These are phyloP conservation scores for Rhipidocladum racemiflorum DNA, from an alignment of 176 grass and related monocot species.

Conservation along the genomic window DNA sequence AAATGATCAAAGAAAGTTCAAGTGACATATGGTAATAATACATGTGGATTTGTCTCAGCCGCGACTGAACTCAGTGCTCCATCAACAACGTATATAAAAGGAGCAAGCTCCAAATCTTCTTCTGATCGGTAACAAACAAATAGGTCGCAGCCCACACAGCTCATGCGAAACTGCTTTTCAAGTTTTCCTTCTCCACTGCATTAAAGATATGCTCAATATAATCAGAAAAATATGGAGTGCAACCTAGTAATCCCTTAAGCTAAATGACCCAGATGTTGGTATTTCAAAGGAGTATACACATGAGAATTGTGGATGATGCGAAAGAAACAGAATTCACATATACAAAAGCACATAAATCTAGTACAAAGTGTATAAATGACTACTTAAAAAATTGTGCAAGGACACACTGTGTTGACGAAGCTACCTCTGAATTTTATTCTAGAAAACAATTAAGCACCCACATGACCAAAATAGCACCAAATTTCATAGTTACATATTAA, in stretches of 20 bases:
- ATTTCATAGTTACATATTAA: conserved; percentile 8
- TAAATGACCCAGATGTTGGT: conserved; percentile 24
- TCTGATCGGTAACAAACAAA: conserved; percentile 97
- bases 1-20: conserved; percentile 31
- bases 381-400: background rate
- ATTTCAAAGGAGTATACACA: background rate
- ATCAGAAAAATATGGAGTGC: conserved; percentile 16
- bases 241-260: background rate
- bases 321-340: background rate
- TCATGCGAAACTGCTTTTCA: conserved; percentile 96
- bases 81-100: conserved; percentile 90
- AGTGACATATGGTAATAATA: conserved; percentile 30
- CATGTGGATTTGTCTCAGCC: conserved; percentile 97
- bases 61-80: conserved; percentile 84
- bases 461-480: background rate
- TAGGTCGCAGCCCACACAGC: conserved; percentile 75
- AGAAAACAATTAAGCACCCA: background rate
- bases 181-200: conserved; percentile 86
- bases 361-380: background rate
- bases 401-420: background rate
- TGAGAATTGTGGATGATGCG: background rate
- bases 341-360: background rate
- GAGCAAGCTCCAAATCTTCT: conserved; percentile 76
- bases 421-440: background rate
- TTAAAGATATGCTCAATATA: conserved; percentile 22